phyloP scores from a whole-genome alignment of 306 rosid genomes.

The Cucurbita pepo region DNA sequence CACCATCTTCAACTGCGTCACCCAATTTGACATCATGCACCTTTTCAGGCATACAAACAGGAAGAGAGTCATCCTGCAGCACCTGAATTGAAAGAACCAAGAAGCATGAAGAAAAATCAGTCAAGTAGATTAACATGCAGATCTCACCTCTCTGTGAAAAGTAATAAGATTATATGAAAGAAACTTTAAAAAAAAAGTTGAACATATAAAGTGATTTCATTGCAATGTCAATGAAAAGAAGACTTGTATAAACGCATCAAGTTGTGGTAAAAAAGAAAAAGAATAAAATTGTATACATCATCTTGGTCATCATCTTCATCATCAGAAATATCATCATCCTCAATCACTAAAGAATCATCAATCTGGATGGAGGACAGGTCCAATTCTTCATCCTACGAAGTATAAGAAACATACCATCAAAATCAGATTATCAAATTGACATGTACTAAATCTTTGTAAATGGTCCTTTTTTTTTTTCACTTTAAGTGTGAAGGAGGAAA shows the following conservation, averaged over 20 bases:
- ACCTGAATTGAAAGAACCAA: slow-evolving; percentile 30
- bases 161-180: neutral
- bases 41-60: slow-evolving; percentile 81
- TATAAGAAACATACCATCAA: slow-evolving; percentile 1
- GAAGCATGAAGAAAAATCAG: neutral
- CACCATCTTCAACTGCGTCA: slow-evolving; percentile 59
- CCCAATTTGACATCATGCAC: slow-evolving; percentile 97
- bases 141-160: neutral
- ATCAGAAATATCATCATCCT: slow-evolving; percentile 93
- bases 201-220: neutral
- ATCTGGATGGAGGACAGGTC: slow-evolving; percentile 80
- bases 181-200: neutral
- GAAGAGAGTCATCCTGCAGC: slow-evolving; percentile 83
- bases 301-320: slow-evolving; percentile 96
- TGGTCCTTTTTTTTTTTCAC: neutral
- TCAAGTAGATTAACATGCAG: neutral
- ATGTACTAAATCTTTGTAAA: neutral
- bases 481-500: neutral
- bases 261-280: neutral
- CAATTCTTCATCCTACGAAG: slow-evolving; percentile 71
- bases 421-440: neutral
- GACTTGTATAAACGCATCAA: neutral
- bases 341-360: slow-evolving; percentile 88
- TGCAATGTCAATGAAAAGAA: neutral
- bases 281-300: slow-evolving; percentile 44